These are phyloP conservation scores for Quercus cerris DNA, from an alignment of 306 rosid genomes.

Conservation along the genomic window DNA sequence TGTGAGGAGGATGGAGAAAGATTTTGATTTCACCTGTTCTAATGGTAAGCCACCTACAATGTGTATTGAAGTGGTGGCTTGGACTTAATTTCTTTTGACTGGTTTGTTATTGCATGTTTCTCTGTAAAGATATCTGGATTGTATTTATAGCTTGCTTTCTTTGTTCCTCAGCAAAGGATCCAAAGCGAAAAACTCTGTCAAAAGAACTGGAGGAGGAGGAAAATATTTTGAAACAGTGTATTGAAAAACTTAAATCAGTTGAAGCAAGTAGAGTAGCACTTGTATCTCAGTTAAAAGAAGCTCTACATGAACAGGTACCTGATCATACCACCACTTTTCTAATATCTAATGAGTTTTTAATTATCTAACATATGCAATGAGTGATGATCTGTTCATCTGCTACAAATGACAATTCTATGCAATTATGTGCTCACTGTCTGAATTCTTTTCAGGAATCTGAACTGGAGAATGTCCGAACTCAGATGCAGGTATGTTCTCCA, in stretches of 20 bases:
- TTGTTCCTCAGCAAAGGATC: slow-evolving; percentile 71
- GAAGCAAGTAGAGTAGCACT: slow-evolving; percentile 77
- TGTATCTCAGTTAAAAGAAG: slow-evolving; percentile 82
- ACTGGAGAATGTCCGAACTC: slow-evolving; percentile 77
- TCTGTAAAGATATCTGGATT: neutral
- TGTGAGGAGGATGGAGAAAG: slow-evolving; percentile 72
- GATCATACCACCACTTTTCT: neutral
- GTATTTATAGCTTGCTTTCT: slow-evolving; percentile 32
- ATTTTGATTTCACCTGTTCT: slow-evolving; percentile 66
- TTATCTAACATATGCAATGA: neutral
- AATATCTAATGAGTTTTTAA: neutral
- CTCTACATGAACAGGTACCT: slow-evolving; percentile 73
- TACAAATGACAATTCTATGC: slow-evolving; percentile 11
- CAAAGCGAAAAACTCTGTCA: slow-evolving; percentile 64
- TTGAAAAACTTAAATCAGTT: slow-evolving; percentile 65
- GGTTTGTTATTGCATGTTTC: neutral
- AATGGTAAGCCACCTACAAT: slow-evolving; percentile 40
- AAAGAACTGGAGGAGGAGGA: slow-evolving; percentile 82
- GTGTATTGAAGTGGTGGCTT: neutral
- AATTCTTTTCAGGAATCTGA: slow-evolving; percentile 69
- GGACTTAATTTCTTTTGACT: neutral
- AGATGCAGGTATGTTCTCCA: slow-evolving; percentile 70
- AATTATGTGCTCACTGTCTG: neutral
- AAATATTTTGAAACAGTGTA: slow-evolving; percentile 62
- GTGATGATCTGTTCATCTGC: slow-evolving; percentile 14